phyloP scores from a whole-genome alignment of 2,329 filamentous ascomycete species.

The Periconia sp. region DNA sequence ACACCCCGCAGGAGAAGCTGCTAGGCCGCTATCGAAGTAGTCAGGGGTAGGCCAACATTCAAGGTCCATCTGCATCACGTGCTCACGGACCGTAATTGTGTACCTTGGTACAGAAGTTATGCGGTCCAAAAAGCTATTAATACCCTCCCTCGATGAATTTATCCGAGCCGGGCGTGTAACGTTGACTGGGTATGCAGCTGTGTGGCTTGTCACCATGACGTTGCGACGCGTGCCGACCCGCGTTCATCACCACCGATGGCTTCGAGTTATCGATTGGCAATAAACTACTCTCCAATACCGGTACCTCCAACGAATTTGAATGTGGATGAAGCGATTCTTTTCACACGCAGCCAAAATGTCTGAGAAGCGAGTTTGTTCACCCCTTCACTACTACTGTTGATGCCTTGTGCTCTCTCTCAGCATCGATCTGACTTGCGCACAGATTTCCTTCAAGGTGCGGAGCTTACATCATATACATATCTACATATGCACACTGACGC shows the following conservation, averaged over 20 bases:
- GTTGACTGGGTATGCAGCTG: too few relatives aligned
- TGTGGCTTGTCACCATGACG: slow-evolving; percentile 13
- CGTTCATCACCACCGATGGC: too few relatives aligned
- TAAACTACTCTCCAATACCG: not conserved
- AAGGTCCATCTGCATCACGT: not conserved
- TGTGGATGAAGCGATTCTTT: slow-evolving; percentile 27
- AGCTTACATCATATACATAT: not conserved
- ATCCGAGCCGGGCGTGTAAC: too few relatives aligned
- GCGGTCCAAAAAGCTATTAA: too few relatives aligned
- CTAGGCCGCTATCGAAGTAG: too few relatives aligned
- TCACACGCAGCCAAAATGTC: slow-evolving; percentile 35
- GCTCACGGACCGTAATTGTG: too few relatives aligned
- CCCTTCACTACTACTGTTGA: not conserved
- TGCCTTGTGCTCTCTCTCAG: too few relatives aligned
- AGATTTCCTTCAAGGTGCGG: slow-evolving; percentile 52
- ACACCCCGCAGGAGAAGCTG: too few relatives aligned
- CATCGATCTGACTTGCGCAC: slow-evolving; percentile 14
- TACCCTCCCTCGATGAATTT: too few relatives aligned
- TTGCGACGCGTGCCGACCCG: slow-evolving; percentile 1
- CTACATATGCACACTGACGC: too few relatives aligned
- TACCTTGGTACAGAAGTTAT: too few relatives aligned
- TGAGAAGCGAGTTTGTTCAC: slow-evolving; percentile 33
- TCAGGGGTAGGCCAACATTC: too few relatives aligned
- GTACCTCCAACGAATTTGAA: not conserved
- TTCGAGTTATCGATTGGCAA: not conserved